Percentiles rank a stretch among this genome's conserved stretches.
These are phyloP conservation scores for Mycena metata DNA, from an alignment of 768 basidiomycete species.

Conservation along the genomic window DNA sequence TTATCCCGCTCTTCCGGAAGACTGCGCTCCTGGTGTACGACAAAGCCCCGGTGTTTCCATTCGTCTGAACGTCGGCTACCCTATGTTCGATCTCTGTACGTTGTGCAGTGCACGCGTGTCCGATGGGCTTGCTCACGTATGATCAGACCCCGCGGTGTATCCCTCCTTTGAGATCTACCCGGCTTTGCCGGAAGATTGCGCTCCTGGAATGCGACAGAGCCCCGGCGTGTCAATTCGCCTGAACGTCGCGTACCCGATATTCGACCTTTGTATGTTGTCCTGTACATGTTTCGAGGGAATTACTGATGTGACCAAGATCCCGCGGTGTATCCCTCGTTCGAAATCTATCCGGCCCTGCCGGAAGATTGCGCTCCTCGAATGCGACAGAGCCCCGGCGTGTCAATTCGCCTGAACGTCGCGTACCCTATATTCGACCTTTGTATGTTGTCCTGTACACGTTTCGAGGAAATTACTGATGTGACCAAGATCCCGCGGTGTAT, in stretches of 20 bases:
- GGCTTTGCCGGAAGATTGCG: slow-evolving; percentile 14
- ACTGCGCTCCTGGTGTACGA: slow-evolving; percentile 10
- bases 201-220: slow-evolving; percentile 1
- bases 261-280: slow-evolving; percentile 52
- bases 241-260: slow-evolving; percentile 47
- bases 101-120: not conserved
- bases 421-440: slow-evolving; percentile 14
- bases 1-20: slow-evolving; percentile 35
- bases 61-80: not conserved
- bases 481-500: slow-evolving; percentile 56
- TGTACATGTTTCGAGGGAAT: not conserved
- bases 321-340: slow-evolving; percentile 55
- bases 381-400: not conserved
- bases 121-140: not conserved
- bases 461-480: slow-evolving; percentile 8
- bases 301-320: slow-evolving; percentile 48
- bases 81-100: not conserved
- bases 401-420: not conserved
- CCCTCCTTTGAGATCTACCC: slow-evolving; percentile 59
- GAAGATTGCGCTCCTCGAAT: too few relatives aligned
- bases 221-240: not conserved
- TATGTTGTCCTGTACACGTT: not conserved
- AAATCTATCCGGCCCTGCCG: slow-evolving; percentile 50
- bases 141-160: slow-evolving; percentile 54
- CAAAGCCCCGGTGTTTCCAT: not conserved